These are phyloP conservation scores for Primulina eburnea DNA, from an alignment of 257 asterid genomes.

Conservation along the genomic window DNA sequence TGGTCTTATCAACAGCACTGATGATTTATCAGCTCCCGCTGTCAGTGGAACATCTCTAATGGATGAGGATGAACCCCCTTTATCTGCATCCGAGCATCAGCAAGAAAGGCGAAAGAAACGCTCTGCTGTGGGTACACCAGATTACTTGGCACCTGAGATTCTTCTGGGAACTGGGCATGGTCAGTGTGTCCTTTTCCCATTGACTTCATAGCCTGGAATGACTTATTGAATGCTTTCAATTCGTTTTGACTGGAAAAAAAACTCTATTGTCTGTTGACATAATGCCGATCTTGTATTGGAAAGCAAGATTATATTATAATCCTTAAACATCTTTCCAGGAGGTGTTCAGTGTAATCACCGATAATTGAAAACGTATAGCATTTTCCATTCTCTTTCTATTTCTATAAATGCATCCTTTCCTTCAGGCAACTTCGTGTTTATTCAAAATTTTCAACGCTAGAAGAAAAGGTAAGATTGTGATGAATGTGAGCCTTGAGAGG, in stretches of 20 bases:
- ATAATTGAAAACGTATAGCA: background rate
- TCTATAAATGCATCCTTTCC: slow-evolving; percentile 4
- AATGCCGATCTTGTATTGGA: background rate
- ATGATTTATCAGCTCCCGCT: slow-evolving; percentile 96
- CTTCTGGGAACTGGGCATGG: slow-evolving; percentile 99
- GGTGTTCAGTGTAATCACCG: background rate
- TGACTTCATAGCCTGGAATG: slow-evolving; percentile 13
- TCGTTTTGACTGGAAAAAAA: slow-evolving; percentile 14
- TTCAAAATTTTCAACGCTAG: slow-evolving; percentile 2
- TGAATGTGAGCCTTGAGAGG: slow-evolving; percentile 10
- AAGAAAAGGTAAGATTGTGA: slow-evolving; percentile 15
- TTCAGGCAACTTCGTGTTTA: background rate
- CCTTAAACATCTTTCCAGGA: background rate
- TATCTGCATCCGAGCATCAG: slow-evolving; percentile 67
- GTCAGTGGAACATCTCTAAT: slow-evolving; percentile 84
- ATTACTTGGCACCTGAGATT: slow-evolving; percentile 98
- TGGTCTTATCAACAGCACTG: slow-evolving; percentile 96
- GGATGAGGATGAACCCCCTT: slow-evolving; percentile 89
- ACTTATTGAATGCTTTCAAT: background rate
- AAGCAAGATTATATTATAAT: background rate
- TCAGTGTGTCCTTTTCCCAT: slow-evolving; percentile 34
- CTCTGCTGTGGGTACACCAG: slow-evolving; percentile 99
- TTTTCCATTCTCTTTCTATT: slow-evolving; percentile 3
- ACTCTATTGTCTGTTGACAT: background rate
- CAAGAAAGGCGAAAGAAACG: slow-evolving; percentile 87